phyloP scores from a whole-genome alignment of 345 rosid genomes.

The Pseudoturritis turrita region DNA sequence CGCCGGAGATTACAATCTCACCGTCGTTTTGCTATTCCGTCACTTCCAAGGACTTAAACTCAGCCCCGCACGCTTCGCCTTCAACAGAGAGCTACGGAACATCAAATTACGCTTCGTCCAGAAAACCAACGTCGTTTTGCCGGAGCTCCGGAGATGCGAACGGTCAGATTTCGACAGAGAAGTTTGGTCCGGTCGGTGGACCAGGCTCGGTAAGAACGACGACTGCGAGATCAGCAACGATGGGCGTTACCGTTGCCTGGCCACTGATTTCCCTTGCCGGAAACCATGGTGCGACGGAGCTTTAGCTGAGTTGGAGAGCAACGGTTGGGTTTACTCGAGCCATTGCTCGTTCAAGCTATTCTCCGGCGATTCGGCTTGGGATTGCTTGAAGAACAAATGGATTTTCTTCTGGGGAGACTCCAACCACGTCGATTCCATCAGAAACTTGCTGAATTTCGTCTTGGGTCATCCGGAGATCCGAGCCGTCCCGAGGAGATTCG shows the following conservation, averaged over 20 bases:
- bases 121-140: conserved; percentile 32
- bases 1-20: too few relatives aligned
- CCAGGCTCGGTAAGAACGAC: conserved; percentile 64
- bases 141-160: conserved; percentile 42
- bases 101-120: conserved; percentile 42
- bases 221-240: conserved; percentile 54
- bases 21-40: conserved; percentile 65
- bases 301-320: conserved; percentile 56
- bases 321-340: conserved; percentile 89
- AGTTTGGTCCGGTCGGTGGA: conserved; percentile 90
- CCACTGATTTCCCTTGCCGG: conserved; percentile 50
- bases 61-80: conserved; percentile 55
- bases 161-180: conserved; percentile 55
- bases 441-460: conserved; percentile 75
- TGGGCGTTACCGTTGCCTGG: conserved; percentile 71
- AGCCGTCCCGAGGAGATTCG: conserved; percentile 74
- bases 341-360: conserved; percentile 74
- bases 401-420: conserved; percentile 96
- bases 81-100: conserved; percentile 44
- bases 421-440: conserved; percentile 81
- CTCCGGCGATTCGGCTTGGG: conserved; percentile 55
- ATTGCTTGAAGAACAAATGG: conserved; percentile 68
- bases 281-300: conserved; percentile 81
- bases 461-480: conserved; percentile 51
- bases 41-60: conserved; percentile 66